Evolutionary conservation across 192 early-diverging fungal species (phyloP).

Genomic region (Podila verticillata): DNA sequence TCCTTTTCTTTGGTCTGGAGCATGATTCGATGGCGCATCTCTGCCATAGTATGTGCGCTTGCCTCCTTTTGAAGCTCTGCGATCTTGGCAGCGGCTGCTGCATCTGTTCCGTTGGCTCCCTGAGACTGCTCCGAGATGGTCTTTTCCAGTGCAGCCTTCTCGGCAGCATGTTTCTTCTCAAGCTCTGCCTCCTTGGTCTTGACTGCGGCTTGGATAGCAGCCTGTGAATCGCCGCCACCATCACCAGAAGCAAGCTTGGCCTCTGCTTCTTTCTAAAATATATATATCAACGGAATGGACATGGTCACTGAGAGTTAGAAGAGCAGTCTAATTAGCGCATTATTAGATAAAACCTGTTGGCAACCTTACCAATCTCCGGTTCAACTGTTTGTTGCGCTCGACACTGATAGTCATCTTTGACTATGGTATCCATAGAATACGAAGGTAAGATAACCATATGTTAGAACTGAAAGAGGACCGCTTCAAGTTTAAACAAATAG

Average conservation of each 20-base stretch:
- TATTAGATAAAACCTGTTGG: background rate
- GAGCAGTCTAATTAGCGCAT: background rate
- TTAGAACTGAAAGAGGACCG: background rate
- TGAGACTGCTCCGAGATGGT: conserved; percentile 14
- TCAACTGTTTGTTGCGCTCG: conserved; percentile 9
- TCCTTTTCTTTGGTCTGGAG: conserved; percentile 57
- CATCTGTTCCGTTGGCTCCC: background rate
- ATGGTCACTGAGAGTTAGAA: background rate
- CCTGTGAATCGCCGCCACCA: conserved; percentile 16
- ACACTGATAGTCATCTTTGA: conserved; percentile 1
- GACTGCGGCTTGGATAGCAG: conserved; percentile 18
- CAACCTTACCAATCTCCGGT: conserved; percentile 8
- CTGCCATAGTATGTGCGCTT: conserved; percentile 42
- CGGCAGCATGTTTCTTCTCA: conserved; percentile 50
- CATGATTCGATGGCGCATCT: conserved; percentile 59
- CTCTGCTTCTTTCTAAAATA: conserved; percentile 17
- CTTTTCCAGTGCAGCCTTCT: conserved; percentile 49
- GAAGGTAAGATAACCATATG: background rate
- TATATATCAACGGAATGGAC: conserved; percentile 13
- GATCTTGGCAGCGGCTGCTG: conserved; percentile 19
- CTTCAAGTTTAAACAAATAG: background rate
- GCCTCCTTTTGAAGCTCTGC: conserved; percentile 56
- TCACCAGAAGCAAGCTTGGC: conserved; percentile 3
- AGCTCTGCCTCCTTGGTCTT: conserved; percentile 27
- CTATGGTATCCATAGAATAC: background rate